Evolutionary conservation across 768 basidiomycete genomes (phyloP), one percentile per base, ranked within the genome.

Genomic region (Boletus patriciae): DNA sequence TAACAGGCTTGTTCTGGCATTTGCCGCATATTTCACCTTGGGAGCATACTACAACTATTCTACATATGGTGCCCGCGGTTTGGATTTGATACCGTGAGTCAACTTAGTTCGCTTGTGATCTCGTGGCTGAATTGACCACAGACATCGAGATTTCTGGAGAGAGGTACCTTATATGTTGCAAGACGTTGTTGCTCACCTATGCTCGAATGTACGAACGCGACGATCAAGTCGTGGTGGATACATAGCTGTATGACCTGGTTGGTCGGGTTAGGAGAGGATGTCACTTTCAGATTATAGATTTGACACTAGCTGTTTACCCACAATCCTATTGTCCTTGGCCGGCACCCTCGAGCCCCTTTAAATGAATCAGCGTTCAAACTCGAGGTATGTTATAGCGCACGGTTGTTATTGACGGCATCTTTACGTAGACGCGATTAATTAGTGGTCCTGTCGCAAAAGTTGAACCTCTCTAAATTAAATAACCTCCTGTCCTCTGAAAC

Each of bases 1-100:
- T 31, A 55, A 58, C 27, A 70, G 68, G 65, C 57, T 70, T 12
- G 54, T 92, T 13, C 69, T 94, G 21, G 84, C 83, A 3, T 78
- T 93, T 57, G 66, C 77, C 5, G 79, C 82, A 3, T 95, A 95
- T 73, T 85, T 95, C 62, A 80, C 68, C 2, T 69, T 93, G 25
- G 93, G 93, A 19, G 87, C 88, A 10, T 95, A 93, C 70, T 87
- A 91, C 74, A 94, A 95, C 65, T 93, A 92, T 65, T 83, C 88
- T 7, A 90, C 84, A 19, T 95, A 94, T 67, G 92, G 92, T 19
- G 89, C 92, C 10, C 80, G 84, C 25, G 93, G 93, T 15, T 75
- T 78, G 69, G 92, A 94, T 71, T 78, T 94, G 52, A 85, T 94
- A 69, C 92, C 91, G 90, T 92, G 69, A 69, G 90, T 81, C 23